Conservation (phyloP, 495 filamentous ascomycete species). For the Hyphodiscus hymeniophilus region DNA sequence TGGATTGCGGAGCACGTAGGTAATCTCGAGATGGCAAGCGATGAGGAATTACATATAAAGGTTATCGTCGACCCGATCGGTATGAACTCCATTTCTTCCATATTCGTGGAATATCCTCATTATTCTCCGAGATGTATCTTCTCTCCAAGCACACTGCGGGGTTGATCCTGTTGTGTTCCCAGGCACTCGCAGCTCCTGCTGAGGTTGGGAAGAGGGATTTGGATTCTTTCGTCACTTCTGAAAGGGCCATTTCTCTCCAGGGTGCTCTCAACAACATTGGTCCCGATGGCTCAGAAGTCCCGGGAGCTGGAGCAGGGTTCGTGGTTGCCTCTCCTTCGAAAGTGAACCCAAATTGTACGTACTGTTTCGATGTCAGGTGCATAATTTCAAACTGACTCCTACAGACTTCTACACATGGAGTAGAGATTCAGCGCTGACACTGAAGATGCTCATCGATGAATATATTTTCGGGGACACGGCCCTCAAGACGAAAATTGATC, state of each 20-base stretch:
- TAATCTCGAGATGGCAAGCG: neutral
- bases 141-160: neutral
- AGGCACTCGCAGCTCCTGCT: constrained; percentile 2
- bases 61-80: neutral
- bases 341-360: constrained; percentile 44
- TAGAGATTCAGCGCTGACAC: constrained; percentile 47
- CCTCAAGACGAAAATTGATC: constrained; percentile 36
- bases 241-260: constrained; percentile 36
- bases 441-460: constrained; percentile 46
- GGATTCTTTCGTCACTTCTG: constrained; percentile 26
- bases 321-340: constrained; percentile 51
- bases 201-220: constrained; percentile 13
- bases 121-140: constrained; percentile 3
- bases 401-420: constrained; percentile 55
- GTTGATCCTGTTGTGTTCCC: constrained; percentile 1
- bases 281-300: constrained; percentile 34
- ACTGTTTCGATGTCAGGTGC: neutral
- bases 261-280: constrained; percentile 53
- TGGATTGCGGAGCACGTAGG: constrained; percentile 1
- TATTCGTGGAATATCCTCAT: neutral
- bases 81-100: neutral
- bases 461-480: constrained; percentile 34
- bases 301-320: constrained; percentile 39
- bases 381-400: neutral
- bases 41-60: neutral